Conservation (phyloP, 345 rosid genomes). For the Sisymbrium irio region DNA sequence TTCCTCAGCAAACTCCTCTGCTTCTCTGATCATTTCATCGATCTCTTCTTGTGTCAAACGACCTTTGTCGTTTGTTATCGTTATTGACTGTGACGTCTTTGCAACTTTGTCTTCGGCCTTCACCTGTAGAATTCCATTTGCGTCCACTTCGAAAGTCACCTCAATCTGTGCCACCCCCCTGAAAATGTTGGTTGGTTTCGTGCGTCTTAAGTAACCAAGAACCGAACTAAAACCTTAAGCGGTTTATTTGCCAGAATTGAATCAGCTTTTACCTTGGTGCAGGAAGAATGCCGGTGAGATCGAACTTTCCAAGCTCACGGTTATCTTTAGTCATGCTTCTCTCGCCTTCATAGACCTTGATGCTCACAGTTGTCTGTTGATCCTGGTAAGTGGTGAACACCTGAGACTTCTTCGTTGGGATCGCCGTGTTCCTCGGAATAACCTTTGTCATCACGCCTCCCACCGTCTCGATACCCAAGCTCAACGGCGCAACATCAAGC, state of each 20-base stretch:
- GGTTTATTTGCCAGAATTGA: neutral
- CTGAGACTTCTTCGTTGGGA: slow-evolving; percentile 51
- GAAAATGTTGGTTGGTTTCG: neutral
- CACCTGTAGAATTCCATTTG: slow-evolving; percentile 51
- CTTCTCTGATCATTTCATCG: slow-evolving; percentile 55
- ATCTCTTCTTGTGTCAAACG: slow-evolving; percentile 60
- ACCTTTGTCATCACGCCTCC: slow-evolving; percentile 57
- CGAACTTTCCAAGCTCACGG: slow-evolving; percentile 53
- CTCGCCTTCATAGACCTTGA: slow-evolving; percentile 59
- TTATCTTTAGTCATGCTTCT: slow-evolving; percentile 53
- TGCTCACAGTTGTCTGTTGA: slow-evolving; percentile 47
- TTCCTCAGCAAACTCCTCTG: slow-evolving; percentile 53
- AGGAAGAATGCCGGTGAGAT: slow-evolving; percentile 52
- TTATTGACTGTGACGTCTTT: slow-evolving; percentile 43
- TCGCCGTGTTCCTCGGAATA: slow-evolving; percentile 42
- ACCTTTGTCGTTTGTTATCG: slow-evolving; percentile 52
- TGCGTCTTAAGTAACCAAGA: neutral
- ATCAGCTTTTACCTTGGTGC: slow-evolving; percentile 46
- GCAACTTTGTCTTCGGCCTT: slow-evolving; percentile 57
- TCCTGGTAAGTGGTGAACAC: slow-evolving; percentile 51
- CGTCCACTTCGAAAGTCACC: slow-evolving; percentile 49
- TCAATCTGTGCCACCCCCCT: slow-evolving; percentile 46
- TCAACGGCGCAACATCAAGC: slow-evolving; percentile 51
- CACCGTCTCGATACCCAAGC: slow-evolving; percentile 54
- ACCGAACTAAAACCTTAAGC: neutral